Evolutionary conservation across 2,329 filamentous ascomycete species (phyloP), one percentile per base, ranked within the genome.

Genomic region (Colletotrichum trifolii): DNA sequence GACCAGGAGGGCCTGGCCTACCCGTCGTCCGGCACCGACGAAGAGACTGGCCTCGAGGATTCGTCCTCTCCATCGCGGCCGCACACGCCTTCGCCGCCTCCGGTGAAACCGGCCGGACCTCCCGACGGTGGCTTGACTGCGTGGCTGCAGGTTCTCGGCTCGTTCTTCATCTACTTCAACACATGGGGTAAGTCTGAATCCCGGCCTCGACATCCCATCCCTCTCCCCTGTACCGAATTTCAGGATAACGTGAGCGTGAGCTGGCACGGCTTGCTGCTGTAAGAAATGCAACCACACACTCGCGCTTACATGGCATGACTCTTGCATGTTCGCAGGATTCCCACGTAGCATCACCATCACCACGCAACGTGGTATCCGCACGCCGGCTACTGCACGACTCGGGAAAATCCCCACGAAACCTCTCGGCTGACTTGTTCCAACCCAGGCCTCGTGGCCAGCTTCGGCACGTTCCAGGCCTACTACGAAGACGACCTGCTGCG

Each of bases 401-500:
- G 25, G 17, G 4, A 25, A 25, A 25, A 25, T 25, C 25, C 25
- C 25, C 25, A 25, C 25, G 25, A 25, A 25, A 25, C 25, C 25
- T 25, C 25, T 5, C 25, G 25, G 53, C 53, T 55, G 40, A 55
- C 53, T n/a, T 2, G 34, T 33, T 13, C 17, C 17, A 17, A n/a
- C 9, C 17, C 83, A 79, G 74, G 75, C 2, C 71, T 76, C 2
- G 67, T 75, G 13, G 74, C 72, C 55, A 70, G 80, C 17, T 87
- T 85, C 63, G 84, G 85, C 6, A 79, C 83, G 3, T 87, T 85
- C 66, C 83, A 87, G 66, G 80, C 80, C 5, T 85, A 86, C 73
- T 87, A 87, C 64, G 68, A 70, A 49, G 78, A 72, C 42, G 75
- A 78, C 1, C 66, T 69, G 34, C 54, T 66, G 11, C 17, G 11